A percentile compares a stretch with the other conserved stretches of the same genome.
phyloP scores from a whole-genome alignment of 306 rosid species.

The Cyclanthera cordifolia region DNA sequence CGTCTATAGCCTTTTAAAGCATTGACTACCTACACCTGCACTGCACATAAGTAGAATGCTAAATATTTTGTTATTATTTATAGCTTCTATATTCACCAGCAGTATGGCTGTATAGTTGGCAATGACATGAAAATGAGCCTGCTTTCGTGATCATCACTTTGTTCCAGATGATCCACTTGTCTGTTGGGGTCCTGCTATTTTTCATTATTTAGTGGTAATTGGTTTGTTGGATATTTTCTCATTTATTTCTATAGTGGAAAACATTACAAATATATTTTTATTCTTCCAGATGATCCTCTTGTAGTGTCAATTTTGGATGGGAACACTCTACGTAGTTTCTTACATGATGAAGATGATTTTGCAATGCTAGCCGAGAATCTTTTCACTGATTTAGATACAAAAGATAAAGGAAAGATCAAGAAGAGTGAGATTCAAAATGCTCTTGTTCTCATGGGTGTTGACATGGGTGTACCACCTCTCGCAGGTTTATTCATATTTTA shows the following conservation, averaged over 20 bases:
- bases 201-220: background rate
- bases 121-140: background rate
- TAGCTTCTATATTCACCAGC: background rate
- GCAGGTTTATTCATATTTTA: conserved; percentile 44
- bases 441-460: conserved; percentile 70
- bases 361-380: conserved; percentile 83
- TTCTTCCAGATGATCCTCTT: conserved; percentile 57
- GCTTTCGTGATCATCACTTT: background rate
- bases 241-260: background rate
- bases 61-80: background rate
- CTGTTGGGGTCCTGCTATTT: background rate
- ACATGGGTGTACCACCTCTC: conserved; percentile 91
- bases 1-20: too few relatives aligned
- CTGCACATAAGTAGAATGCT: background rate
- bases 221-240: background rate
- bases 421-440: conserved; percentile 64
- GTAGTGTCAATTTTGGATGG: conserved; percentile 79
- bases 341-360: conserved; percentile 94
- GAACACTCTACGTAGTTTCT: conserved; percentile 37
- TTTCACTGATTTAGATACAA: conserved; percentile 73
- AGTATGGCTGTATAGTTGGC: background rate
- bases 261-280: background rate
- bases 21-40: background rate
- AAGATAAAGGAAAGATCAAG: conserved; percentile 78
- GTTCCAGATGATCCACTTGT: conserved; percentile 2